Conservation (phyloP, 2,329 filamentous ascomycete genomes). For the Cryphonectria japonica region DNA sequence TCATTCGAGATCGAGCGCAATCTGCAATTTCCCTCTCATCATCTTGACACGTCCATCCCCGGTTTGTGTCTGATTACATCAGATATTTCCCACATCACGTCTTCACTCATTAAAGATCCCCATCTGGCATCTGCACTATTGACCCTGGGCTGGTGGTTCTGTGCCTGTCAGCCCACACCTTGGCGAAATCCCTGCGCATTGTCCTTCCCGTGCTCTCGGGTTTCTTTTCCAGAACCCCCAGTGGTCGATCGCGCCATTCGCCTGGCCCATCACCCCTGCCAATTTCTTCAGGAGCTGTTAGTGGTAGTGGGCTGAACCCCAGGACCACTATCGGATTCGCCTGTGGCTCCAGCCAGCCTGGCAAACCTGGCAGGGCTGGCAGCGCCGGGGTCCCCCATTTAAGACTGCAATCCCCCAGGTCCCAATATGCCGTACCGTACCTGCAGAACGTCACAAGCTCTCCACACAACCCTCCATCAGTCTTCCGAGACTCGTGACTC, state of each 20-base stretch:
- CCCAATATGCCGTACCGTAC: neutral
- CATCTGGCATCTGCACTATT: slow-evolving; percentile 5
- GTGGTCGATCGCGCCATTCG: slow-evolving; percentile 12
- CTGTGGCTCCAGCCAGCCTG: neutral
- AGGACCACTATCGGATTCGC: slow-evolving; percentile 1
- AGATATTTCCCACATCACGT: slow-evolving; percentile 11
- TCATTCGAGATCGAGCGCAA: neutral
- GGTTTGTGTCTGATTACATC: slow-evolving; percentile 4
- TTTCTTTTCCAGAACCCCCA: slow-evolving; percentile 11
- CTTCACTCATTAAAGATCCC: slow-evolving; percentile 1
- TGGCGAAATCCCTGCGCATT: neutral
- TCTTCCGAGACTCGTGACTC: neutral
- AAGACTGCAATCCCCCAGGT: neutral
- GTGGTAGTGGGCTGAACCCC: slow-evolving; percentile 4
- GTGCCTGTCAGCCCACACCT: neutral
- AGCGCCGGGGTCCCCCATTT: neutral
- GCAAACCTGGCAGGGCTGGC: neutral
- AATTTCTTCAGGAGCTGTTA: neutral
- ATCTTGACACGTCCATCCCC: neutral
- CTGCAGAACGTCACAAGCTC: slow-evolving; percentile 17
- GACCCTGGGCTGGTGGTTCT: neutral
- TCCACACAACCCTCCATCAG: neutral
- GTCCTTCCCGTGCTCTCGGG: neutral
- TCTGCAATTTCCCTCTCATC: neutral
- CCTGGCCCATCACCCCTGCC: slow-evolving; percentile 6